Percentiles rank a stretch among this genome's conserved stretches.
phyloP scores from a whole-genome alignment of 176 grass and related monocot species.

The Paspalum notatum region DNA sequence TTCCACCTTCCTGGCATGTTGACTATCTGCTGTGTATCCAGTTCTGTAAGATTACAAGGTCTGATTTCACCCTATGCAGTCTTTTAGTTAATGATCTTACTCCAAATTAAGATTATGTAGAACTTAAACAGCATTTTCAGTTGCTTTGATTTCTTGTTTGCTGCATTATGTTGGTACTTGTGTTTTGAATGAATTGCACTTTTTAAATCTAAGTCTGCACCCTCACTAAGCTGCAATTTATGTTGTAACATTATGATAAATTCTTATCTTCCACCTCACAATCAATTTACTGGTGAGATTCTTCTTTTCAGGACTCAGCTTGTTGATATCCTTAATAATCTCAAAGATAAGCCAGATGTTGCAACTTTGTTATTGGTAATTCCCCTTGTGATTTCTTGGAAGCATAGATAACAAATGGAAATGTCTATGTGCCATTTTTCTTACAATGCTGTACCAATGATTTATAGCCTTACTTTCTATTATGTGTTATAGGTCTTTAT shows the following conservation, averaged over 20 bases:
- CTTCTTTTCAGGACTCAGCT: constrained; percentile 77
- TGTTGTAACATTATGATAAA: constrained; percentile 3
- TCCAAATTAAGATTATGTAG: constrained; percentile 16
- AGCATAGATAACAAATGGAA: constrained; percentile 31
- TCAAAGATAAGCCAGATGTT: constrained; percentile 98
- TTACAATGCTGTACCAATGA: constrained; percentile 24
- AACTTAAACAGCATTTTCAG: constrained; percentile 16
- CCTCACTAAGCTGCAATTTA: neutral
- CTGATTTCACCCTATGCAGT: constrained; percentile 32
- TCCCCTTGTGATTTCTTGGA: constrained; percentile 42
- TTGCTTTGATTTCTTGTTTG: constrained; percentile 35
- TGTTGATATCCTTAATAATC: constrained; percentile 93
- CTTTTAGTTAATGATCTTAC: constrained; percentile 26
- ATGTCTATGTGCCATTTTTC: constrained; percentile 32
- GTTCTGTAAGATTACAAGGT: constrained; percentile 99
- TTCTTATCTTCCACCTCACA: constrained; percentile 5
- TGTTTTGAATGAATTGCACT: constrained; percentile 24
- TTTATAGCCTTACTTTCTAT: neutral
- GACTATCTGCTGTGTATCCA: constrained; percentile 98
- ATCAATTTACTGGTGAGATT: constrained; percentile 26
- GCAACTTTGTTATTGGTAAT: constrained; percentile 91
- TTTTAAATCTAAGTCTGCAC: neutral
- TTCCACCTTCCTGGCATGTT: constrained; percentile 94
- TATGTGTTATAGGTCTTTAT: neutral
- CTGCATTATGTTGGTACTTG: constrained; percentile 17